Evolutionary conservation across 108 stramenopile genomes (phyloP).

Genomic region (Conticribra guillardii): DNA sequence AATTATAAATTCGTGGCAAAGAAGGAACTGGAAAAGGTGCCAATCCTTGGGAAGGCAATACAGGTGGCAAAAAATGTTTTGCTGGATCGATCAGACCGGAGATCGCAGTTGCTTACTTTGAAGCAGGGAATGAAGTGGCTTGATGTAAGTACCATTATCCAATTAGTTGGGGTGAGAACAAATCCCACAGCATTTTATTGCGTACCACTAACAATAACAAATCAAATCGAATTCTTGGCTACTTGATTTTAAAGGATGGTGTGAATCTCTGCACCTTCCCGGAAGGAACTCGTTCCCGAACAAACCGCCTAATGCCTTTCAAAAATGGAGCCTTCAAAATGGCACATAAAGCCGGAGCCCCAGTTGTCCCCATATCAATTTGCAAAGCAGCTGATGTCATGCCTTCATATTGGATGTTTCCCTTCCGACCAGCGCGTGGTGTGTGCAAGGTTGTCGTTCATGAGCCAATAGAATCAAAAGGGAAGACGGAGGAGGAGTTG

Average conservation of each 20-base stretch:
- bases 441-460: conserved; percentile 74
- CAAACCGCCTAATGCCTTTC: conserved; percentile 77
- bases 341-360: conserved; percentile 85
- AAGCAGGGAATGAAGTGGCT: conserved; percentile 85
- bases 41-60: conserved; percentile 83
- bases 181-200: too few relatives aligned
- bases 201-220: too few relatives aligned
- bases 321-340: conserved; percentile 93
- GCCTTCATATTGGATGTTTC: conserved; percentile 85
- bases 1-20: conserved; percentile 93
- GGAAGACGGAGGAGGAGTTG: conserved; percentile 84
- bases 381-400: conserved; percentile 65
- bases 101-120: conserved; percentile 75
- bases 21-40: conserved; percentile 84
- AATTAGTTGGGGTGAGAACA: neutral
- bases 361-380: conserved; percentile 84
- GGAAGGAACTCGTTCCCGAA: conserved; percentile 83
- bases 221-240: too few relatives aligned
- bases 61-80: conserved; percentile 71
- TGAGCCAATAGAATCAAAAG: conserved; percentile 76
- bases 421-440: conserved; percentile 54
- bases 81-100: conserved; percentile 77
- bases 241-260: conserved; percentile 56
- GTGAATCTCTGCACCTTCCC: conserved; percentile 87
- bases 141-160: conserved; percentile 52